These are phyloP conservation scores for Talaromyces piceae DNA, from an alignment of 2,329 filamentous ascomycete genomes.

Conservation along the genomic window DNA sequence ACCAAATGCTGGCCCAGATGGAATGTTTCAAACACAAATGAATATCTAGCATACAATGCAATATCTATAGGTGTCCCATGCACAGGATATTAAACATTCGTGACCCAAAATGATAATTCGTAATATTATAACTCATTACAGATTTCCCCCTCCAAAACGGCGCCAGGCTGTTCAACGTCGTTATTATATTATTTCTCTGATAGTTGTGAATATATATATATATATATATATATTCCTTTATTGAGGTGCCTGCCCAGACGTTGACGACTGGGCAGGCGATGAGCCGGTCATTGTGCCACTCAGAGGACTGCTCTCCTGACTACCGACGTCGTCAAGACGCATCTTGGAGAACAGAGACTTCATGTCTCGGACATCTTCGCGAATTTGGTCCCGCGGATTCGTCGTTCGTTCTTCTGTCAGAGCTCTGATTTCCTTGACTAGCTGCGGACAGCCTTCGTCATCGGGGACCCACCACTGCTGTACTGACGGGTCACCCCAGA, in stretches of 20 bases:
- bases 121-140: too few species aligned
- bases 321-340: slow-evolving; percentile 42
- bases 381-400: slow-evolving; percentile 43
- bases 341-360: slow-evolving; percentile 63
- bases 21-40: too few species aligned
- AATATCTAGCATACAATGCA: too few species aligned
- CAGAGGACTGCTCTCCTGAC: not conserved
- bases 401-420: slow-evolving; percentile 73
- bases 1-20: too few species aligned
- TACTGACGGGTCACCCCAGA: slow-evolving; percentile 65
- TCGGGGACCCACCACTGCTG: slow-evolving; percentile 85
- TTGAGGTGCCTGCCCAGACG: slow-evolving; percentile 1
- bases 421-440: slow-evolving; percentile 68
- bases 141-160: not conserved
- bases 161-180: not conserved
- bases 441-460: slow-evolving; percentile 65
- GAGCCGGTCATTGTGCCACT: slow-evolving; percentile 2
- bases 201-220: too few species aligned
- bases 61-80: too few species aligned
- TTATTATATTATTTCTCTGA: too few species aligned
- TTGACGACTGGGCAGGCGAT: slow-evolving; percentile 10
- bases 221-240: not conserved
- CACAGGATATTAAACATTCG: too few species aligned
- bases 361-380: slow-evolving; percentile 65
- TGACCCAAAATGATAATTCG: too few species aligned